Evolutionary conservation across 129 eudicot genomes (phyloP).

Genomic region (Heracleum sosnowskyi): DNA sequence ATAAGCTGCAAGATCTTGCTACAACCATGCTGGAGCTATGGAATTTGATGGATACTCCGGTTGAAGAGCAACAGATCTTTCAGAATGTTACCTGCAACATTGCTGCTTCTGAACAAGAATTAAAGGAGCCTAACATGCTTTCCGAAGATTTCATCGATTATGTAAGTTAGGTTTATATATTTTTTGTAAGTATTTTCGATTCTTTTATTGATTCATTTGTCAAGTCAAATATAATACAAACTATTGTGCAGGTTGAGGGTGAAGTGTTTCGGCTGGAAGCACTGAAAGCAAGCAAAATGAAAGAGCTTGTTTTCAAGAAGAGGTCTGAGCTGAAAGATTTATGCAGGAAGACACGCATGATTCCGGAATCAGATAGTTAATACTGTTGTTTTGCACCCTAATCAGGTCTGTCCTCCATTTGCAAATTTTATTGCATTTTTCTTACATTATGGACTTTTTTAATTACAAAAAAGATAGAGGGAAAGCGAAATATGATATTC

Average conservation of each 20-base stretch:
- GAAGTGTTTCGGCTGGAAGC: slow-evolving; percentile 83
- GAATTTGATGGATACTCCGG: slow-evolving; percentile 93
- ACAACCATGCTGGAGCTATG: slow-evolving; percentile 79
- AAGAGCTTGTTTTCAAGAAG: slow-evolving; percentile 85
- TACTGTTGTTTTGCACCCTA: no score
- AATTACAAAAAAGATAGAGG: no score
- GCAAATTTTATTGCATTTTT: no score
- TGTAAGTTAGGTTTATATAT: slow-evolving; percentile 30
- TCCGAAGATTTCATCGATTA: slow-evolving; percentile 55
- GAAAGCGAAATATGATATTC: no score
- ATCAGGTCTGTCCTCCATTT: no score
- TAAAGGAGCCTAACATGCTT: slow-evolving; percentile 72
- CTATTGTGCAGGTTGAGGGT: slow-evolving; percentile 60
- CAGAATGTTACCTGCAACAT: slow-evolving; percentile 76
- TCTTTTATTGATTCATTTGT: neutral
- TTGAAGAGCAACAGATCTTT: slow-evolving; percentile 85
- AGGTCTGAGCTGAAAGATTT: slow-evolving; percentile 70
- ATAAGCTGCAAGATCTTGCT: slow-evolving; percentile 90
- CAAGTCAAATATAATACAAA: neutral
- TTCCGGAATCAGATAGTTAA: slow-evolving; percentile 51
- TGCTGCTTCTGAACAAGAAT: slow-evolving; percentile 90
- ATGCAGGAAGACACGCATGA: slow-evolving; percentile 76
- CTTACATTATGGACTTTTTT: no score
- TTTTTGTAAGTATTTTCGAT: neutral
- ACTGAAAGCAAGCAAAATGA: slow-evolving; percentile 84